Evolutionary conservation across 306 rosid species (phyloP), one percentile per base, ranked within the genome.

Genomic region (Prunus mira): DNA sequence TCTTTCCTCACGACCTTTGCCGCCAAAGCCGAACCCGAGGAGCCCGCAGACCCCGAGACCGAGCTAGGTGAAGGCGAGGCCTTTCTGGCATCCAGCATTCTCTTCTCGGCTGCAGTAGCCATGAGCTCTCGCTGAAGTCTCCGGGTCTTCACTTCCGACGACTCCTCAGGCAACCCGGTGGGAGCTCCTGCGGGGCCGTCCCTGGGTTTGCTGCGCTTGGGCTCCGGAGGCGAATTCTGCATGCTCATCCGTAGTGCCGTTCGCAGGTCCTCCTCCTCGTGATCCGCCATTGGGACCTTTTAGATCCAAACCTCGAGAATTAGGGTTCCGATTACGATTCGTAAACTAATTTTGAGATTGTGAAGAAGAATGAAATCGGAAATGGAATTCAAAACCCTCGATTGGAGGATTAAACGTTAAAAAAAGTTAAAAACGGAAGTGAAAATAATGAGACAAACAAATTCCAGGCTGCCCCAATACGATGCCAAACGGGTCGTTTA

Each of bases 71-170:
- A 65, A 32, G 87, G 71, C 3, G 84, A 64, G 62, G 50, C 71
- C 74, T 58, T 76, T 76, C 30, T 84, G 6, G 71, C n/a, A 5
- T 76, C 73, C 50, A 86, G 65, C 88, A 92, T 82, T 69, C 98
- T 83, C 92, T 89, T 95, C 88, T 95, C 98, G 2, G 97, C 97
- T 3, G 98, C 98, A 24, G 97, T 91, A 7, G 97, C 98, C 97
- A 86, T 92, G 55, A 90, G 96, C 79, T 95, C 98, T 12, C 97
- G 83, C 83, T 92, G 97, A 76, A 87, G 45, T 30, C 91, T 84
- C 50, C 92, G 89, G 28, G 67, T 87, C 85, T 83, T 89, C 7
- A 82, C 82, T 62, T 92, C 97, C 66, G 89, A 86, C 4, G 91
- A 87, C 57, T 87, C 95, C 43, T 83, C 89, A 80, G 87, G 75